A percentile compares a stretch with the other conserved stretches of the same genome.
These are phyloP conservation scores for Sarcodon sp. DNA, from an alignment of 768 basidiomycete genomes.

Conservation along the genomic window DNA sequence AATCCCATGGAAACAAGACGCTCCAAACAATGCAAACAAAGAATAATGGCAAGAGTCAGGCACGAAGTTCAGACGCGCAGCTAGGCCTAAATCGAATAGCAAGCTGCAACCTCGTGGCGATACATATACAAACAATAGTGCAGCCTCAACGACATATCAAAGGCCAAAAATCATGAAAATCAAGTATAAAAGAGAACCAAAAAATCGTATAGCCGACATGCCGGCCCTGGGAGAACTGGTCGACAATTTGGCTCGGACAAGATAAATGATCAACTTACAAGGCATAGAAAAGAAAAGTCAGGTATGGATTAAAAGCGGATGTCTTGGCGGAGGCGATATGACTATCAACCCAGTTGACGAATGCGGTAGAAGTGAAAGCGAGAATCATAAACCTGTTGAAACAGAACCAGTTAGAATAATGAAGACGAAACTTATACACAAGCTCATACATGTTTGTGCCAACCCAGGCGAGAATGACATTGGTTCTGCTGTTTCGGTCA, in stretches of 20 bases:
- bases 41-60: no score
- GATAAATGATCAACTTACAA: conserved; percentile 22
- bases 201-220: conserved; percentile 69
- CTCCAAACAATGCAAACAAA: no score
- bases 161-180: conserved; percentile 60
- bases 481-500: conserved; percentile 74
- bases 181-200: conserved; percentile 69
- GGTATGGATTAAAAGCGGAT: conserved; percentile 78
- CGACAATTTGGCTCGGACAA: neutral
- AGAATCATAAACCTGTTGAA: conserved; percentile 48
- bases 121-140: no score
- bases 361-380: conserved; percentile 65
- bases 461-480: conserved; percentile 75
- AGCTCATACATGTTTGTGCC: conserved; percentile 68
- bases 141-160: conserved; percentile 16
- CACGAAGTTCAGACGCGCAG: no score
- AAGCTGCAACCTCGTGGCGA: no score
- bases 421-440: conserved; percentile 5
- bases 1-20: no score
- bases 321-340: conserved; percentile 38
- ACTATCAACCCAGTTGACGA: conserved; percentile 56
- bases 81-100: no score
- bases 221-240: conserved; percentile 38
- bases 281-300: conserved; percentile 66
- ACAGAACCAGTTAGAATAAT: conserved; percentile 3